Evolutionary conservation across 345 rosid species (phyloP).

Genomic region (Pistacia integerrima): DNA sequence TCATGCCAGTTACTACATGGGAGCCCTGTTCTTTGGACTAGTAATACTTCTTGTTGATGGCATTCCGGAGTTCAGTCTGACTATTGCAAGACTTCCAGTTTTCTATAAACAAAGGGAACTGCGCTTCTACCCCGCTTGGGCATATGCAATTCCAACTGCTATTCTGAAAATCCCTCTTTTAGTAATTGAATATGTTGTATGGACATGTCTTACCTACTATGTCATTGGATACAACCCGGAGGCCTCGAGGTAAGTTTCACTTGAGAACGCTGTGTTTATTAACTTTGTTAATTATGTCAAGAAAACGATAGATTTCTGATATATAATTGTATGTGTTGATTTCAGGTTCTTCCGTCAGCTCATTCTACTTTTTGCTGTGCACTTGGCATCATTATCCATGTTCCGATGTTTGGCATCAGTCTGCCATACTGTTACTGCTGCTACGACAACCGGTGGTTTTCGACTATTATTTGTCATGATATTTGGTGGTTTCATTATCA

Average conservation of each 20-base stretch:
- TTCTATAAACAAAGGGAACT: constrained; percentile 65
- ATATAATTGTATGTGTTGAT: not conserved
- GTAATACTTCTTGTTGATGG: constrained; percentile 50
- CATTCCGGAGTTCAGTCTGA: constrained; percentile 50
- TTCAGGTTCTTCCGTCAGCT: constrained; percentile 73
- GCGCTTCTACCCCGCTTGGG: constrained; percentile 71
- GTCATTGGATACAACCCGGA: constrained; percentile 80
- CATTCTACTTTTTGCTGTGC: constrained; percentile 56
- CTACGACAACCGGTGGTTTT: constrained; percentile 55
- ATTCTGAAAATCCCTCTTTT: constrained; percentile 57
- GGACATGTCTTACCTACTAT: constrained; percentile 75
- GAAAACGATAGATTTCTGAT: not conserved
- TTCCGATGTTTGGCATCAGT: constrained; percentile 68
- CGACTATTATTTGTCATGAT: constrained; percentile 39
- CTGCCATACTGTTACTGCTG: constrained; percentile 49
- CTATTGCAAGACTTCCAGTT: constrained; percentile 49
- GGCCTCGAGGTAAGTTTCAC: constrained; percentile 49
- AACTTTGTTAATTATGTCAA: not conserved
- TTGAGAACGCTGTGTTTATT: not conserved
- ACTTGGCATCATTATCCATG: constrained; percentile 65
- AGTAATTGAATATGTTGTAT: constrained; percentile 48
- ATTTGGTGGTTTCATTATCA: constrained; percentile 67
- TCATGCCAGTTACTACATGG: constrained; percentile 56
- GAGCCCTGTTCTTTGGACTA: constrained; percentile 50
- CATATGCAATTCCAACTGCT: constrained; percentile 59